These are phyloP conservation scores for Penicillium capsulatum DNA, from an alignment of 2,329 filamentous ascomycete species.

Conservation along the genomic window DNA sequence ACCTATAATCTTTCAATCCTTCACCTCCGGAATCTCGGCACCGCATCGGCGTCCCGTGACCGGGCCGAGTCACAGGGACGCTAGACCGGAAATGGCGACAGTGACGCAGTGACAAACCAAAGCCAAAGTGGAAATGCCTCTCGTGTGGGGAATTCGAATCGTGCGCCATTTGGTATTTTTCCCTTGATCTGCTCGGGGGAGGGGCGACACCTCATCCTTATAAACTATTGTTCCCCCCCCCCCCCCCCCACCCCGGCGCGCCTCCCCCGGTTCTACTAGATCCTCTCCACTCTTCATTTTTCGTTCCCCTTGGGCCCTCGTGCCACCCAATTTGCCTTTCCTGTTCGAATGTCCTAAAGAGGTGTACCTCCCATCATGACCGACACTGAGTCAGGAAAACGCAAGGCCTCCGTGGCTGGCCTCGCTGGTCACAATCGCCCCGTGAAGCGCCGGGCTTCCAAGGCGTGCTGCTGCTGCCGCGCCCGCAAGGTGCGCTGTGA, in stretches of 20 bases:
- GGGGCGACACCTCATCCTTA: slow-evolving; percentile 23
- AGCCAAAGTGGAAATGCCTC: slow-evolving; percentile 20
- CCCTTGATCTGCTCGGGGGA: slow-evolving; percentile 8
- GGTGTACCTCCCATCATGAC: slow-evolving; percentile 27
- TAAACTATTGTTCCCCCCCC: slow-evolving; percentile 27
- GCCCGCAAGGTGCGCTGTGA: slow-evolving; percentile 90
- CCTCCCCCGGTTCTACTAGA: slow-evolving; percentile 8
- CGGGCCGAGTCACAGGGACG: slow-evolving; percentile 15
- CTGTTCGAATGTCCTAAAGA: slow-evolving; percentile 19
- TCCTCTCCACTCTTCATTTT: slow-evolving; percentile 1
- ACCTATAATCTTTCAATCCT: no score
- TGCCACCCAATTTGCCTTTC: slow-evolving; percentile 3
- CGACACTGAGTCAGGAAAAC: slow-evolving; percentile 45
- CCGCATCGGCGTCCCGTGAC: slow-evolving; percentile 13
- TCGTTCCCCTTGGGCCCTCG: slow-evolving; percentile 1
- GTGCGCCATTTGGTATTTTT: slow-evolving; percentile 7
- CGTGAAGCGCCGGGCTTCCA: slow-evolving; percentile 80
- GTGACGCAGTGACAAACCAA: slow-evolving; percentile 5
- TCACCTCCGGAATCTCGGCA: slow-evolving; percentile 9
- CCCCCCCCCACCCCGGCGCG: slow-evolving; percentile 23
- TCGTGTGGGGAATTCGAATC: slow-evolving; percentile 19
- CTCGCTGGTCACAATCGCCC: slow-evolving; percentile 52
- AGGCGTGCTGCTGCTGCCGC: slow-evolving; percentile 84
- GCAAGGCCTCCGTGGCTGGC: slow-evolving; percentile 55
- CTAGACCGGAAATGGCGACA: slow-evolving; percentile 7